Evolutionary conservation across 495 filamentous ascomycete species (phyloP).

Genomic region (Annulohypoxylon bovei): DNA sequence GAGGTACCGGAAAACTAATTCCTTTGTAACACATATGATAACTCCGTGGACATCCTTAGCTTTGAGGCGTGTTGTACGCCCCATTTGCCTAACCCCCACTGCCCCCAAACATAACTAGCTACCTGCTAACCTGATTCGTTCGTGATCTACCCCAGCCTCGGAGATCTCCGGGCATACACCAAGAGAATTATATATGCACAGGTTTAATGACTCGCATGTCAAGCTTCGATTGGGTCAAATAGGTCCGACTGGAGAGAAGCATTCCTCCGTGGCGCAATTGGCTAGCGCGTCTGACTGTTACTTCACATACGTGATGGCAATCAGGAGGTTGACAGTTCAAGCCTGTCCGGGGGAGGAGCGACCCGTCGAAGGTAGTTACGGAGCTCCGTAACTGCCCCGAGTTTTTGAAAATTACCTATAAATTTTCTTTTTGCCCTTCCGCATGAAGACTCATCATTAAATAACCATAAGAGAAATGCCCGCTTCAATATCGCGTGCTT

Average conservation of each 20-base stretch:
- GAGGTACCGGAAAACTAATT: too few relatives aligned
- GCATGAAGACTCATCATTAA: too few relatives aligned
- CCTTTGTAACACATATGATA: too few relatives aligned
- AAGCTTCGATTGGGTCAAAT: not conserved
- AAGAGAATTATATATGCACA: not conserved
- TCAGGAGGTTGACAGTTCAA: constrained; percentile 12
- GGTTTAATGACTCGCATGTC: not conserved
- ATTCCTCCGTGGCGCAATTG: constrained; percentile 10
- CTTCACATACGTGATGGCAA: not conserved
- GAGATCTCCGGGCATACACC: not conserved
- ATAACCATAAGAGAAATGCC: too few relatives aligned
- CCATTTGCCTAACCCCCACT: too few relatives aligned
- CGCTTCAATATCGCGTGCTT: too few relatives aligned
- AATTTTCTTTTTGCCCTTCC: too few relatives aligned
- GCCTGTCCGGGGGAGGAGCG: not conserved
- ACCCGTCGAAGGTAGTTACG: not conserved
- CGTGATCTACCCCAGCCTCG: not conserved
- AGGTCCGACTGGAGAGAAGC: not conserved
- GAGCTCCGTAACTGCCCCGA: not conserved
- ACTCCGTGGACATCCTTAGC: too few relatives aligned
- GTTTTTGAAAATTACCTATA: not conserved
- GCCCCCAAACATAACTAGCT: not conserved
- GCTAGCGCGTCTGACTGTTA: constrained; percentile 11
- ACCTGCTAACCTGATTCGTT: not conserved
- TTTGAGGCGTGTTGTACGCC: too few relatives aligned